Evolutionary conservation across 2,329 filamentous ascomycete genomes (phyloP).

Genomic region (Stagonosporopsis chrysanthemi): DNA sequence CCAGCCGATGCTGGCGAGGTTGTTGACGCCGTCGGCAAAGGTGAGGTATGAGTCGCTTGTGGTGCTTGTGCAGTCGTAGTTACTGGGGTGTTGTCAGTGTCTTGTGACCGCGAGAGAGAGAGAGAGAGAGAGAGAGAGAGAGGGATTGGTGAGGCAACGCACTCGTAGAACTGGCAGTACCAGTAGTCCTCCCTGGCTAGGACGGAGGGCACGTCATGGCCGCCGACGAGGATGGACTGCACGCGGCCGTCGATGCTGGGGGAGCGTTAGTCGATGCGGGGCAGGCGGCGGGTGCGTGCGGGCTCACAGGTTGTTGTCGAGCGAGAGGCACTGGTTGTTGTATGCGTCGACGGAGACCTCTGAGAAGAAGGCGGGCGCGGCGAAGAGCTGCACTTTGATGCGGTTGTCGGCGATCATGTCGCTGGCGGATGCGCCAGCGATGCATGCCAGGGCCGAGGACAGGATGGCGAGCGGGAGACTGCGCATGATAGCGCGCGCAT

Average conservation of each 20-base stretch:
- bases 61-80: slow-evolving; percentile 40
- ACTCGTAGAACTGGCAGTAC: slow-evolving; percentile 48
- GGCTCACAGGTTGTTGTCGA: slow-evolving; percentile 44
- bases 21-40: slow-evolving; percentile 43
- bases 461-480: slow-evolving; percentile 7
- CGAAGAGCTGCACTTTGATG: slow-evolving; percentile 48
- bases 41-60: slow-evolving; percentile 29
- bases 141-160: too few species aligned
- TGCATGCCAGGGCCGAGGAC: slow-evolving; percentile 6
- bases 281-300: not conserved
- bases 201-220: slow-evolving; percentile 37
- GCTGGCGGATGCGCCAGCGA: slow-evolving; percentile 18
- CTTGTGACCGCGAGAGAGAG: not conserved
- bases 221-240: slow-evolving; percentile 43
- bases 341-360: slow-evolving; percentile 44
- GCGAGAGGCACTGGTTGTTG: slow-evolving; percentile 38
- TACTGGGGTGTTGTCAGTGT: slow-evolving; percentile 30
- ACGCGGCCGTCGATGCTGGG: slow-evolving; percentile 45
- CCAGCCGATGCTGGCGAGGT: slow-evolving; percentile 41
- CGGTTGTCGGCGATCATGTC: slow-evolving; percentile 32
- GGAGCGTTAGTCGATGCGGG: slow-evolving; percentile 8
- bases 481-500: slow-evolving; percentile 23
- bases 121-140: too few species aligned
- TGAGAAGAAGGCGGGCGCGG: slow-evolving; percentile 40
- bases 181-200: slow-evolving; percentile 38